Evolutionary conservation across 2,329 filamentous ascomycete species (phyloP).

Genomic region (Calonectria honghensis): DNA sequence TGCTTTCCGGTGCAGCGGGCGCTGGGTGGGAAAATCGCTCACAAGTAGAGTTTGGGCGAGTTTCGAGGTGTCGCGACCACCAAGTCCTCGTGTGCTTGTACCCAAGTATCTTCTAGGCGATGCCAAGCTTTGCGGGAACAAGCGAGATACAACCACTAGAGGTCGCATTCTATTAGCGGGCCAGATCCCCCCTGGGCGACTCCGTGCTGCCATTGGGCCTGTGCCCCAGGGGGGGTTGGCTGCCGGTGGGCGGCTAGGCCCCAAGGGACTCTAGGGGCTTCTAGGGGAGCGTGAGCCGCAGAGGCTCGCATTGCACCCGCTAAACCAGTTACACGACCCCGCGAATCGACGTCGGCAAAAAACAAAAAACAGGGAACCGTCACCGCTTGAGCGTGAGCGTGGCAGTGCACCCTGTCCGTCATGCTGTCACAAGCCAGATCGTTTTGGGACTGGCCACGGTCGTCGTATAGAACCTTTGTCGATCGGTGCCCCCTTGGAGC

Average conservation of each 20-base stretch:
- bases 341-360: neutral
- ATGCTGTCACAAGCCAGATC: slow-evolving; percentile 31
- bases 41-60: slow-evolving; percentile 34
- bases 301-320: slow-evolving; percentile 22
- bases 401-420: slow-evolving; percentile 22
- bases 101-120: slow-evolving; percentile 41
- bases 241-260: slow-evolving; percentile 27
- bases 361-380: slow-evolving; percentile 23
- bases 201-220: slow-evolving; percentile 27
- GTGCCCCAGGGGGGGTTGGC: slow-evolving; percentile 27
- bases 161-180: slow-evolving; percentile 42
- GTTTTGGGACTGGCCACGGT: slow-evolving; percentile 16
- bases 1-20: slow-evolving; percentile 38
- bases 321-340: slow-evolving; percentile 15
- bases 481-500: slow-evolving; percentile 13
- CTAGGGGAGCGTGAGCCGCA: slow-evolving; percentile 35
- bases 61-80: slow-evolving; percentile 41
- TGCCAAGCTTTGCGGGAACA: slow-evolving; percentile 45
- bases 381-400: slow-evolving; percentile 23
- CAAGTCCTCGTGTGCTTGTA: slow-evolving; percentile 41
- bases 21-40: slow-evolving; percentile 46
- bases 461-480: slow-evolving; percentile 17
- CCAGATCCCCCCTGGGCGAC: slow-evolving; percentile 5
- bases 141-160: slow-evolving; percentile 46
- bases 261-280: slow-evolving; percentile 7